Conservation (phyloP, 352 stramenopile species). For the Aphanomyces cochlioides region DNA sequence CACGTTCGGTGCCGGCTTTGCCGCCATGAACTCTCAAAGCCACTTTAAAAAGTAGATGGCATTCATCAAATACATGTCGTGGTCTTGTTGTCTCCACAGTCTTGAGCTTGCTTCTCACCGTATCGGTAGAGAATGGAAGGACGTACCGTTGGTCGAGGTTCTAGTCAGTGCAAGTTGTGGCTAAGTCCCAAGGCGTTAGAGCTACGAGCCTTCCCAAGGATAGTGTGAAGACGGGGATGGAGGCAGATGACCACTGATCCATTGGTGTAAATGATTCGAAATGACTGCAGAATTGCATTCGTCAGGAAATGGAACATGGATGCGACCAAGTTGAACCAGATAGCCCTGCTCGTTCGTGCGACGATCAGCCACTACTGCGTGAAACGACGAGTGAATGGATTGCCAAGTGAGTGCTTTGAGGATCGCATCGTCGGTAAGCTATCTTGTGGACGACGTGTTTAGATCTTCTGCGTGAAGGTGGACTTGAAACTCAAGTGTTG, state of each 20-base stretch:
- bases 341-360: slow-evolving; percentile 3
- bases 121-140: neutral
- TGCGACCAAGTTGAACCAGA: neutral
- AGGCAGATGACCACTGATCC: too few relatives aligned
- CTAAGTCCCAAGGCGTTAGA: too few relatives aligned
- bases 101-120: neutral
- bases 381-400: neutral
- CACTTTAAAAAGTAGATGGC: neutral
- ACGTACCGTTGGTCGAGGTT: neutral
- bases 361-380: slow-evolving; percentile 14
- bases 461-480: neutral
- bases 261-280: too few relatives aligned
- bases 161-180: neutral
- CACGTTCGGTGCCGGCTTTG: slow-evolving; percentile 7
- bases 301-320: neutral
- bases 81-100: neutral
- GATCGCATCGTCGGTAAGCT: neutral
- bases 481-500: neutral
- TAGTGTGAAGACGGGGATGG: too few relatives aligned
- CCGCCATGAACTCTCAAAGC: slow-evolving; percentile 3
- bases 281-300: too few relatives aligned
- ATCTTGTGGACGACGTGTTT: neutral
- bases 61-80: neutral
- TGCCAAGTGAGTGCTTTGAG: slow-evolving; percentile 8
- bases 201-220: neutral